Evolutionary conservation across 2,329 filamentous ascomycete species (phyloP), one percentile per base, ranked within the genome.

Genomic region (Ophiocordyceps camponoti-saundersi): DNA sequence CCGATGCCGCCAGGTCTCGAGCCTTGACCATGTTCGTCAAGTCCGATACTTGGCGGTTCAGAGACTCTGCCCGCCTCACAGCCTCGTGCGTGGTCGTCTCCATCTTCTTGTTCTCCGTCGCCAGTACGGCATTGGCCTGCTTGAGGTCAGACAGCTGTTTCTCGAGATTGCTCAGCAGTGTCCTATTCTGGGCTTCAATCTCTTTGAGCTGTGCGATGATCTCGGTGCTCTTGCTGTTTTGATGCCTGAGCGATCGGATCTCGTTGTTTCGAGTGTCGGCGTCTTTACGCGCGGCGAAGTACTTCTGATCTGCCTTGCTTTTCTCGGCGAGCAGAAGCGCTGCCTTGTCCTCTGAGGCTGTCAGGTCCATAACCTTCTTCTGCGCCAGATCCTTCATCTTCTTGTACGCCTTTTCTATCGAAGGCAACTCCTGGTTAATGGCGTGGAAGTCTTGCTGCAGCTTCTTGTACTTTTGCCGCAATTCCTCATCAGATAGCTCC

Each of bases 301-400:
- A 98, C 64, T 96, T 96, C 59, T 96, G 90, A 58, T 98, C 92
- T 1, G 90, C 90, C 64, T 95, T 96, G 53, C 82, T 80, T 68
- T 98, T 98, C 64, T 98, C 88, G 0, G 87, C 85, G 40, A 77
- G 78, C 20, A 93, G 67, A 22, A 84, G 71, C 18, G 77, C 68
- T 36, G 90, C 70, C 51, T 82, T 84, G 48, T 95, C 88, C 65
- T 96, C 89, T 58, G 87, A 68, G 4, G 74, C 71, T 6, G 72
- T 69, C 46, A 85, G 79, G 51, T 95, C 88, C 56, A 82, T 75
- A 32, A 94, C 79, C 64, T 95, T 96, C 67, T 87, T 90, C 46
- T 82, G 81, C 8, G 88, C 88, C 48, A 95, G 65, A 21, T 80
- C 79, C 59, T 89, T 86, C 46, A 89, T 85, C 62, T 89, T 90